Evolutionary conservation across 306 rosid species (phyloP), one percentile per base, ranked within the genome.

Genomic region (Corylus americana): DNA sequence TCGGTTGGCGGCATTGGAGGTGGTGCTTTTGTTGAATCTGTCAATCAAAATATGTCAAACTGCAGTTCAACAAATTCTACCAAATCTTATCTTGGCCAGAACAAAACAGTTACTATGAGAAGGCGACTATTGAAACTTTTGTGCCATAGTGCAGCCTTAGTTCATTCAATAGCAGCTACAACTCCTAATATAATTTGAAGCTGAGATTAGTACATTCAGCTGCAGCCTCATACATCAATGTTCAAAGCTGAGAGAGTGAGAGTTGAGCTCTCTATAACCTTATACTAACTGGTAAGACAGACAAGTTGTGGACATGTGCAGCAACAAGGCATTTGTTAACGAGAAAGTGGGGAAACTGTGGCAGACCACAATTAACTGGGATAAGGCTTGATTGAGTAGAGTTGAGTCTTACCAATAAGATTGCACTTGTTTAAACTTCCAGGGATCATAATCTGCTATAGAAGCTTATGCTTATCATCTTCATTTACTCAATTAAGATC

Each of bases 1-100:
- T 94, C 93, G 5, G 84, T 87, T 77, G 97, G 97, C 31, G 97
- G 98, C 95, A 87, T 71, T 63, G 98, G 97, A 80, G 94, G 93
- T 61, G 75, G 78, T 72, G 55, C 91, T 61, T 89, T 78, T 22
- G 91, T n/a, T 5, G 83, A 69, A 79, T 85, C 92, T 94, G 93
- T 74, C 75, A 66, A 76, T 69, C 77, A 86, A 77, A 86, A 57
- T 84, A 82, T 79, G 83, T 84, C 82, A 59, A 79, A 87, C 61
- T 86, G 45, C 80, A 64, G 82, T 79, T 27, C 80, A 66, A 76
- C 35, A 76, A 20, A 76, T 78, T 53, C 78, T 81, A 85, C 67
- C 31, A 82, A 82, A 78, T 29, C 45, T 63, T 69, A 74, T 80
- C 80, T 74, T 37, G 59, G 71, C 35, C 80, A 73, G 76, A 66